phyloP scores from a whole-genome alignment of 768 basidiomycete species.

The Boletus rubroflammeus region DNA sequence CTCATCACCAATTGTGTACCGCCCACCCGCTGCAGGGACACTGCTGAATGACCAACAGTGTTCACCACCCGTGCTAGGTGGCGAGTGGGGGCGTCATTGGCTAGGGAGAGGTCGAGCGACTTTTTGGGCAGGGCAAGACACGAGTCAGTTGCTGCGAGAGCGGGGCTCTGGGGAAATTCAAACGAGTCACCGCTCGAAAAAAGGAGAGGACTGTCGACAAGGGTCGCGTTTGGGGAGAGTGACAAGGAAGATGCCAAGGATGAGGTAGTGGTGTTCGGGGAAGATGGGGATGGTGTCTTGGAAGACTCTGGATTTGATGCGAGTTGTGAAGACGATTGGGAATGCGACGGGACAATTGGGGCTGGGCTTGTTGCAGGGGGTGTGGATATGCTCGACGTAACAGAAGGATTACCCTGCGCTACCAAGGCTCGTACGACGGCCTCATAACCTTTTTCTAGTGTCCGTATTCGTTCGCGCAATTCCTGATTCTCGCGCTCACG shows the following conservation, averaged over 20 bases:
- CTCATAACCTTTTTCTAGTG: constrained; percentile 79
- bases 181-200: constrained; percentile 24
- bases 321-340: constrained; percentile 20
- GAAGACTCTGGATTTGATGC: constrained; percentile 22
- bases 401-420: constrained; percentile 46
- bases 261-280: constrained; percentile 22
- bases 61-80: constrained; percentile 98
- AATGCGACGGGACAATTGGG: constrained; percentile 14
- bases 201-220: constrained; percentile 32
- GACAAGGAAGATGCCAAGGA: constrained; percentile 35
- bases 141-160: constrained; percentile 34
- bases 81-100: constrained; percentile 69
- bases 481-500: constrained; percentile 70
- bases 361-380: constrained; percentile 12
- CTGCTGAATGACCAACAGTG: constrained; percentile 51
- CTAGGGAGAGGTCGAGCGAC: constrained; percentile 34
- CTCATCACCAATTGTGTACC: constrained; percentile 31
- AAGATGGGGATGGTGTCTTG: constrained; percentile 24
- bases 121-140: constrained; percentile 21
- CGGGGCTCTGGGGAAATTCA: constrained; percentile 38
- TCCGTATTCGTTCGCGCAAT: constrained; percentile 69
- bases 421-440: constrained; percentile 73
- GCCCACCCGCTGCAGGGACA: constrained; percentile 95
- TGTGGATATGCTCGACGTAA: constrained; percentile 12
- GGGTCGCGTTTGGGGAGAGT: constrained; percentile 40